phyloP scores from a whole-genome alignment of 768 basidiomycete species.

The Leucocoprinus leucothites region DNA sequence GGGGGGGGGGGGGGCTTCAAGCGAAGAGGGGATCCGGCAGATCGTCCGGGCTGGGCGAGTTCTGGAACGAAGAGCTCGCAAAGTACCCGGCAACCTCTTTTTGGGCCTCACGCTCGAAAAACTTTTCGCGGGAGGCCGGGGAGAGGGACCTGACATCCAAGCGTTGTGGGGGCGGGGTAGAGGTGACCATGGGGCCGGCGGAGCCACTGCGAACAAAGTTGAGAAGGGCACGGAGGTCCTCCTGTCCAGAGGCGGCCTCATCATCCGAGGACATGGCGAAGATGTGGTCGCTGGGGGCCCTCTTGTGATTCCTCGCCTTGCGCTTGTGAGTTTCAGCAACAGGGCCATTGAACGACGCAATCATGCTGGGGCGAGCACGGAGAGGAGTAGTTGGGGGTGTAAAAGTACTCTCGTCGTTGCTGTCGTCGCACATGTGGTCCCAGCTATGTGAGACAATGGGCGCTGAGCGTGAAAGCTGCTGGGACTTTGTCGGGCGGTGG shows the following conservation, averaged over 20 bases:
- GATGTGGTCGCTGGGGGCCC: slow-evolving; percentile 71
- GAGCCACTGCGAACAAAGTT: slow-evolving; percentile 21
- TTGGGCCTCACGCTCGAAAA: slow-evolving; percentile 29
- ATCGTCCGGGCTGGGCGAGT: slow-evolving; percentile 82
- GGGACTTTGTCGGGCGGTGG: slow-evolving; percentile 11
- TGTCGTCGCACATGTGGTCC: slow-evolving; percentile 77
- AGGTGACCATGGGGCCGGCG: slow-evolving; percentile 12
- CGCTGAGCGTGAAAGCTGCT: slow-evolving; percentile 47
- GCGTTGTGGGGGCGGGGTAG: slow-evolving; percentile 17
- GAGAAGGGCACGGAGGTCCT: slow-evolving; percentile 25
- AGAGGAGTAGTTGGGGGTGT: slow-evolving; percentile 54
- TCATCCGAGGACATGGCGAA: slow-evolving; percentile 77
- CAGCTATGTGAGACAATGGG: slow-evolving; percentile 39
- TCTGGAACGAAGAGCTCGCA: slow-evolving; percentile 83
- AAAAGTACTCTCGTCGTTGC: slow-evolving; percentile 39
- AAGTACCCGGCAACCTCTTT: slow-evolving; percentile 50
- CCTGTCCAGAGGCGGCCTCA: slow-evolving; percentile 42
- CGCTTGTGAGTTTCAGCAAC: slow-evolving; percentile 32
- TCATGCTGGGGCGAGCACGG: slow-evolving; percentile 35
- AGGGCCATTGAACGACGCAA: slow-evolving; percentile 27
- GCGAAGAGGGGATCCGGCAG: slow-evolving; percentile 66
- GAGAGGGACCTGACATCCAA: slow-evolving; percentile 17
- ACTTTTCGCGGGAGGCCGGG: slow-evolving; percentile 23
- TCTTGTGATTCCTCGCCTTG: slow-evolving; percentile 41
- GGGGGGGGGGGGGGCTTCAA: slow-evolving; percentile 26